phyloP scores from a whole-genome alignment of 2,329 filamentous ascomycete genomes.

The Cordyceps sp. region DNA sequence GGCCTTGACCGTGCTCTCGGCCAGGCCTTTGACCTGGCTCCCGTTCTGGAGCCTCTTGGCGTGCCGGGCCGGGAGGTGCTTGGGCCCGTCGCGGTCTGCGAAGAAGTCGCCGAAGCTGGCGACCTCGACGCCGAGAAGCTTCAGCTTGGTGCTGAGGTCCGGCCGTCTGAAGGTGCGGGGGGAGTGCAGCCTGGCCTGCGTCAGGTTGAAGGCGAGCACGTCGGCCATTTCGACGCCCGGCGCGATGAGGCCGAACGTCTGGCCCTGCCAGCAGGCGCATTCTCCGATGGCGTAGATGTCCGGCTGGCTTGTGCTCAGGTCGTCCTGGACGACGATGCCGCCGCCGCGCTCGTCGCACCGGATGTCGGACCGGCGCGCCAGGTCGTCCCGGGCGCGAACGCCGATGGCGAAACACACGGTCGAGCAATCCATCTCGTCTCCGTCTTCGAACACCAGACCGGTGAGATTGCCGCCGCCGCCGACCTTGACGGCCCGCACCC shows the following conservation, averaged over 20 bases:
- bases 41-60: constrained; percentile 13
- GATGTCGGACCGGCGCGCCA: constrained; percentile 55
- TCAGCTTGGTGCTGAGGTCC: constrained; percentile 81
- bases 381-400: constrained; percentile 63
- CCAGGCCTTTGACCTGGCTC: background rate
- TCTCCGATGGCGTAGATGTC: constrained; percentile 81
- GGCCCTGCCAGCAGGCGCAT: constrained; percentile 76
- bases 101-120: constrained; percentile 93
- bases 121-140: constrained; percentile 78
- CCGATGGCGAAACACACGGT: constrained; percentile 85
- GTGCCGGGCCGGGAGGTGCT: constrained; percentile 47
- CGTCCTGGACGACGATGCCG: constrained; percentile 52
- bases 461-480: constrained; percentile 50
- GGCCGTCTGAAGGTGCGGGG: constrained; percentile 61
- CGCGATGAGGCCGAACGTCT: constrained; percentile 78
- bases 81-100: constrained; percentile 70
- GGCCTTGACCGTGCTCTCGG: constrained; percentile 44
- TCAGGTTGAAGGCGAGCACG: constrained; percentile 79
- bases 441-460: constrained; percentile 68
- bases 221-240: constrained; percentile 90
- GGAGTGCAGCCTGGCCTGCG: constrained; percentile 57
- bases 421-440: constrained; percentile 57
- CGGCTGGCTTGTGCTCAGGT: constrained; percentile 51
- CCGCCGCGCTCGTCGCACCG: constrained; percentile 56
- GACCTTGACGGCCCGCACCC: constrained; percentile 56